Percentiles rank a stretch among this genome's conserved stretches.
phyloP scores from a whole-genome alignment of 2,329 filamentous ascomycete species.

The Dactylonectria macrodidyma region DNA sequence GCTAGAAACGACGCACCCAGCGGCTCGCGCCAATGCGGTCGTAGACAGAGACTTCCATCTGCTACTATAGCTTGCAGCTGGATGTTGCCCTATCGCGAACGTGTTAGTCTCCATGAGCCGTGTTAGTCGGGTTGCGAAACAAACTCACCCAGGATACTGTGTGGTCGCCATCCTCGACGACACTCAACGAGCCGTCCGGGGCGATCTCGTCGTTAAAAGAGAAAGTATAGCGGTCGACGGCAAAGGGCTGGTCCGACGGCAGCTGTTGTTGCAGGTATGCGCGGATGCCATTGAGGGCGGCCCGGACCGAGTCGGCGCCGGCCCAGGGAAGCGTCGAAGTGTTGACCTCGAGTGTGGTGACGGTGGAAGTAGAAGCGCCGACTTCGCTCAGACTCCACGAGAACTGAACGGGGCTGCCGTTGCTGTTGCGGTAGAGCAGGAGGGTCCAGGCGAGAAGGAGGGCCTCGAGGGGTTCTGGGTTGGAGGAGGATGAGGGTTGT shows the following conservation, averaged over 20 bases:
- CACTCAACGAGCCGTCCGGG: slow-evolving; percentile 28
- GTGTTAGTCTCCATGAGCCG: neutral
- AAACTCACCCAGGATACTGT: slow-evolving; percentile 42
- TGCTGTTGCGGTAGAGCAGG: slow-evolving; percentile 44
- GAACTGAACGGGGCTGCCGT: slow-evolving; percentile 42
- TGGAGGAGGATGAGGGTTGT: slow-evolving; percentile 34
- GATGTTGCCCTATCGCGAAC: slow-evolving; percentile 38
- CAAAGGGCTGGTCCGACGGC: slow-evolving; percentile 17
- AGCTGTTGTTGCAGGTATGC: slow-evolving; percentile 35
- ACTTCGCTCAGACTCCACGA: slow-evolving; percentile 42
- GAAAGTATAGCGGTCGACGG: slow-evolving; percentile 28
- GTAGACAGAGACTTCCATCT: slow-evolving; percentile 39
- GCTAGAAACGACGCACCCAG: slow-evolving; percentile 43
- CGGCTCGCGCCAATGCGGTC: slow-evolving; percentile 43
- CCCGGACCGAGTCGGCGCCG: slow-evolving; percentile 31
- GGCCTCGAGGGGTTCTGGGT: slow-evolving; percentile 34
- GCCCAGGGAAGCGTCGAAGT: slow-evolving; percentile 43
- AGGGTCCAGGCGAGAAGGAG: slow-evolving; percentile 44
- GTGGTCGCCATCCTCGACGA: slow-evolving; percentile 31
- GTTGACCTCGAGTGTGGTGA: slow-evolving; percentile 40
- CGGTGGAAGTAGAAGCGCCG: slow-evolving; percentile 27
- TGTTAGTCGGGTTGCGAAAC: slow-evolving; percentile 20
- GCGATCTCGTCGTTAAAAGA: slow-evolving; percentile 45
- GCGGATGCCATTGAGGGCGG: slow-evolving; percentile 37
- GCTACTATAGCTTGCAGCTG: slow-evolving; percentile 41